Base-by-base conservation (phyloP, 2,329 filamentous ascomycete genomes). In the Chaetomiaceae sp. region DNA sequence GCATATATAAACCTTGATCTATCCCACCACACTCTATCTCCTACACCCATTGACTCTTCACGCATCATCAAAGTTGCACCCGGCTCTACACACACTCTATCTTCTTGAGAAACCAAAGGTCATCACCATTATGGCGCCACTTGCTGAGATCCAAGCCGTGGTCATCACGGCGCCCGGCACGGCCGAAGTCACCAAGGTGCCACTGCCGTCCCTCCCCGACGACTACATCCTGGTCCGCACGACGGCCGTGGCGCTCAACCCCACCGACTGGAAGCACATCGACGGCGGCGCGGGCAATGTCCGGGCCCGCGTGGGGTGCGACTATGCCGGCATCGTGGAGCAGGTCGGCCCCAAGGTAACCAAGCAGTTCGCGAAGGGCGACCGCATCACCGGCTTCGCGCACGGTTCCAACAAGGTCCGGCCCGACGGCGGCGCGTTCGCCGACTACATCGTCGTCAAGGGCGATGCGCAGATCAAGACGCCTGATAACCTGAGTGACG, bases 291-390 rank as follows among this genome's bases (percentile, higher is more conserved):
- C 27, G 4, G 37, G 17, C 22, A 30, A 29, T 11, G 27, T 45
- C 2, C 51, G 49, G 10, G 22, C 46, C 20, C 32, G 43, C 1
- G 37, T 64, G 29, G 71, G 71, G n/a, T 70, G 66, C 43, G 73
- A 76, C 55, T 75, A 68, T 45, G 65, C 68, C 22, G 73, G 74
- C 32, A 56, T 69, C 12, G 67, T 77, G 2, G 66, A 71, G 30
- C 66, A 70, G 42, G 62, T 76, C 19, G 74, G 73, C 8, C 44
- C 56, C 4, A 65, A 64, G 27, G 68, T 72, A 17, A 68, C 60
- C 14, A 68, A 68, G 50, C 45, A 57, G 6, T 68, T 73, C 48
- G 66, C 66, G 55, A 67, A 66, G 43, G 74, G 75, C 2, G 74
- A 78, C 49, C 66, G 73, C 33, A 61, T 76, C 26, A 58, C 60